Base-by-base conservation (phyloP, 2,329 filamentous ascomycete genomes). In the Pseudopyrenochaeta lycopersici region DNA sequence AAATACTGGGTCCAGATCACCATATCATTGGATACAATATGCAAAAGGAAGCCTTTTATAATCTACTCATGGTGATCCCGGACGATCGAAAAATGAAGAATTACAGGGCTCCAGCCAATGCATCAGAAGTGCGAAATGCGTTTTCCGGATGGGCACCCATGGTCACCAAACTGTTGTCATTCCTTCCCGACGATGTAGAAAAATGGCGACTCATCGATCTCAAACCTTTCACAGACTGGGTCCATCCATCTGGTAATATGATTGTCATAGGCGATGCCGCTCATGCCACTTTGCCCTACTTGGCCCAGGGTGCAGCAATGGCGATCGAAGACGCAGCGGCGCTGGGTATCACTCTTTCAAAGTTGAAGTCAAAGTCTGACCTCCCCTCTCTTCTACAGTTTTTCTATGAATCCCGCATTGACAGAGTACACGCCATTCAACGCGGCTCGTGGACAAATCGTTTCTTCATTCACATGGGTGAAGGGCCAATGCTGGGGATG, bases 71-170 rank as follows among this genome's bases (percentile, higher is more conserved):
- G 80, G 40, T 73, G 80, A 54, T 60, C 76, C 2, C 43, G 4
- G 49, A 52, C 30, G 43, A 52, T 17, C 14, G 23, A 1, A 4
- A 1, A 4, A 52, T 52, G 43, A 32, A 33, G 7, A 36, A 43
- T 15, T 52, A 52, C 30, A 52, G 39, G 31, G 42, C 49, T 29
- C 49, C 49, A 7, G 85, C 82, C 1, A 82, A 80, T 2, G 64
- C 85, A 0, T 80, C 84, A 11, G 85, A 89, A 69, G 85, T 88
- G 82, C 77, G 75, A 41, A 72, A 73, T 2, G 69, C 85, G 1
- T 89, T 89, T 63, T 71, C 72, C 2, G 77, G 76, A 0, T 89
- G 87, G 87, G 86, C 89, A 70, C 85, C 85, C 1, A 78, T 85
- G 10, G 43, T 17, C 2, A 12, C 14, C 12, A 58, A 52, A 39